These are phyloP conservation scores for Mycena capillaripes DNA, from an alignment of 768 basidiomycete genomes.

Conservation along the genomic window DNA sequence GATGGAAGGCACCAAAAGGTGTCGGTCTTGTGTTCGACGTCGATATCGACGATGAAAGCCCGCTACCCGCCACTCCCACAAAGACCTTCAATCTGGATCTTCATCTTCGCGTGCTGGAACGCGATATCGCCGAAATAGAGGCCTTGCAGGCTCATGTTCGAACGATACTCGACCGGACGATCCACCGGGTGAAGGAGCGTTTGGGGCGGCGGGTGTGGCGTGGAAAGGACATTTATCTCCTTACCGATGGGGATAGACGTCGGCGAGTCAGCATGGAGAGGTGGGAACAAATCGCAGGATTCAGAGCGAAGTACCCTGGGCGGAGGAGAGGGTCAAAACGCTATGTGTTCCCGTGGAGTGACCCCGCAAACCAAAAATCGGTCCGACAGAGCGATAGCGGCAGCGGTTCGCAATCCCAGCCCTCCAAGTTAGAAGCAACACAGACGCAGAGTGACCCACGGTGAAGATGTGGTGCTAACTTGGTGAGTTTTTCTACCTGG, in stretches of 20 bases:
- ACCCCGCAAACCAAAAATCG: background rate
- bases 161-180: slow-evolving; percentile 62
- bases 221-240: slow-evolving; percentile 68
- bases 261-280: slow-evolving; percentile 55
- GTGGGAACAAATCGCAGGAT: slow-evolving; percentile 69
- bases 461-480: background rate
- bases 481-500: background rate
- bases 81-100: slow-evolving; percentile 66
- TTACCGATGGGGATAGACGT: slow-evolving; percentile 33
- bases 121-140: slow-evolving; percentile 66
- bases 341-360: slow-evolving; percentile 24
- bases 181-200: slow-evolving; percentile 78
- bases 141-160: slow-evolving; percentile 57
- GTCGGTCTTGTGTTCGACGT: slow-evolving; percentile 49
- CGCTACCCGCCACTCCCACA: slow-evolving; percentile 37
- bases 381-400: background rate
- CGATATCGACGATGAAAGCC: slow-evolving; percentile 48
- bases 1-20: slow-evolving; percentile 28
- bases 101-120: slow-evolving; percentile 70
- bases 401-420: background rate
- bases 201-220: slow-evolving; percentile 85
- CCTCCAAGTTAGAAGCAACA: background rate
- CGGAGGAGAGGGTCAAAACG: background rate
- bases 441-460: background rate
- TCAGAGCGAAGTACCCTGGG: slow-evolving; percentile 44